phyloP scores from a whole-genome alignment of 345 rosid species.

The Eucalyptus sp. region DNA sequence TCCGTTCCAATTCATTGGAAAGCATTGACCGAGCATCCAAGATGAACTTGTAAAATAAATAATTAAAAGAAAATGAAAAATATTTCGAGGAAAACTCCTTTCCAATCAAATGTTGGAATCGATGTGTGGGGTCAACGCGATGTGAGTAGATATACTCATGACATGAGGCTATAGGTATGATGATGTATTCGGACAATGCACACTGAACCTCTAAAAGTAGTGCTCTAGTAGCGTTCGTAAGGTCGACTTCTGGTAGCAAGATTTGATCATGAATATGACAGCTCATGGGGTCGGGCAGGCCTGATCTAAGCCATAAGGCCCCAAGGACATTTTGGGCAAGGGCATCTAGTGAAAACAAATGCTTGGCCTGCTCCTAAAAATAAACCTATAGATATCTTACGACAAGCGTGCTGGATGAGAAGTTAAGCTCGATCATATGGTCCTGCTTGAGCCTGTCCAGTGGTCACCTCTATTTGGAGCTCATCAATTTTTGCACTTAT shows the following conservation, averaged over 20 bases:
- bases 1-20: background rate
- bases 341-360: background rate
- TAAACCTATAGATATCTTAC: background rate
- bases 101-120: background rate
- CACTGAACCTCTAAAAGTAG: background rate
- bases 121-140: background rate
- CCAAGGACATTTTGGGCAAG: background rate
- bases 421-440: background rate
- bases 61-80: background rate
- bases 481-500: background rate
- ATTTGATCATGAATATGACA: background rate
- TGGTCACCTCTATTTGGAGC: background rate
- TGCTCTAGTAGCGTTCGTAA: background rate
- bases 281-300: rapidly evolving
- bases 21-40: background rate
- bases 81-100: background rate
- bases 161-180: background rate
- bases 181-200: background rate
- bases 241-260: background rate
- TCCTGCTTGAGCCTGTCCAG: background rate
- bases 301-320: background rate
- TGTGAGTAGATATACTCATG: background rate
- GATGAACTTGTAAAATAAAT: background rate
- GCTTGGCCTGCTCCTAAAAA: background rate
- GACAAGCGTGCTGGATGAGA: background rate